Conservation (phyloP, 2,329 filamentous ascomycete genomes). For the Ophioceras dolichostomum region DNA sequence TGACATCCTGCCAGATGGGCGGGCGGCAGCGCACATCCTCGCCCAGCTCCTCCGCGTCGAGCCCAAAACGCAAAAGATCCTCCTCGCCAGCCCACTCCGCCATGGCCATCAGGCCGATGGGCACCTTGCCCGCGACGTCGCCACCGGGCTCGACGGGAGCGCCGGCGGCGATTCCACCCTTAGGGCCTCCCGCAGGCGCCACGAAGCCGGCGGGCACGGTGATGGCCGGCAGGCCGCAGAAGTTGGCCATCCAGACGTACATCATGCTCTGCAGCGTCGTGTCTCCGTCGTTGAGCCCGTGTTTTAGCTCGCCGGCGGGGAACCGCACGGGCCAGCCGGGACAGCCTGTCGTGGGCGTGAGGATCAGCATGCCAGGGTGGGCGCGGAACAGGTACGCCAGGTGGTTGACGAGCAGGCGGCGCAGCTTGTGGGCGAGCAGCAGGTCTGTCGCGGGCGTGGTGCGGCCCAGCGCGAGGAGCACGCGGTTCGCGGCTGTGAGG, state of each 20-base stretch:
- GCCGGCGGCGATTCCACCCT: conserved; percentile 16
- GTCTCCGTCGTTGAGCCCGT: conserved; percentile 33
- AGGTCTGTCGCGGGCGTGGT: conserved; percentile 55
- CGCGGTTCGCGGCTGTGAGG: conserved; percentile 48
- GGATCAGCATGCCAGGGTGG: conserved; percentile 57
- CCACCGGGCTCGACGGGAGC: conserved; percentile 18
- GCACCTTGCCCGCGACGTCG: conserved; percentile 26
- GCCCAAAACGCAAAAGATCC: conserved; percentile 32
- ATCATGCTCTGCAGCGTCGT: conserved; percentile 32
- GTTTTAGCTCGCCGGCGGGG: conserved; percentile 18
- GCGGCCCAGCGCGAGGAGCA: conserved; percentile 52
- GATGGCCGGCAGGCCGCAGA: conserved; percentile 33
- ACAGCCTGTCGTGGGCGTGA: conserved; percentile 53
- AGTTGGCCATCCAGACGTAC: conserved; percentile 39
- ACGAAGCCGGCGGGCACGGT: conserved; percentile 32
- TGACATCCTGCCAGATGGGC: conserved; percentile 31
- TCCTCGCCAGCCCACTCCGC: conserved; percentile 42
- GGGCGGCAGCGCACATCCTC: conserved; percentile 20
- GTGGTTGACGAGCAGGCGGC: conserved; percentile 58
- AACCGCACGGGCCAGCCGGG: conserved; percentile 29
- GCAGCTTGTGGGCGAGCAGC: conserved; percentile 56
- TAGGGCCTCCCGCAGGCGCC: conserved; percentile 21
- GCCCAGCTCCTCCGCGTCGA: conserved; percentile 29
- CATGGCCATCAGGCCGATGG: conserved; percentile 41
- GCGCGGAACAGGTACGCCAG: conserved; percentile 50